Evolutionary conservation across 257 asterid genomes (phyloP), one percentile per base, ranked within the genome.

Genomic region (Coffea canephora): DNA sequence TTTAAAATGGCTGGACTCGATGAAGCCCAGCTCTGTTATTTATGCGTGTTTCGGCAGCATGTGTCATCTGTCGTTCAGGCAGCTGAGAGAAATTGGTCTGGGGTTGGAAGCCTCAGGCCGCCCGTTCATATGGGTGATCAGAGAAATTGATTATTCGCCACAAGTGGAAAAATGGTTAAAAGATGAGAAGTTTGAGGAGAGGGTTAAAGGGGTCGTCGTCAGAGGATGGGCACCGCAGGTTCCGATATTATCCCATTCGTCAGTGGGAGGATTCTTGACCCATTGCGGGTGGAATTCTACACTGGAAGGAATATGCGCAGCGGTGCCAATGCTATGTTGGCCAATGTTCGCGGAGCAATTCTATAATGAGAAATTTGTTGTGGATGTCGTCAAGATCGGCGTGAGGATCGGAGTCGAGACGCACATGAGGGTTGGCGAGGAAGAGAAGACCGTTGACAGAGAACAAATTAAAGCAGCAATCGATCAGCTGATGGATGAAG

Each of bases 261-360:
- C 90, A 2, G 45, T 85, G 0, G 88, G 87, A 5, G 90, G 86
- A 23, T 81, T 89, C 67, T 80, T 87, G 62, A 86, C 90, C 11
- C 91, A 87, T 31, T 86, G 91, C 21, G 91, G 93, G 1, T 89
- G 93, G 89, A 89, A 89, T 14, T 89, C 93, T 41, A 84, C 87
- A 0, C 61, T 88, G 1, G 91, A 88, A 80, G 90, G 89, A 43
- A 65, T 82, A 6, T 71, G 85, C 5, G 65, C 82, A 0, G 87
- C 86, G 3, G 82, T 83, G 39, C 90, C 92, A 0, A 69, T 87
- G 89, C 82, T 77, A 16, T 84, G 88, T 16, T 86, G 87, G 88
- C 91, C 91, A 0, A 57, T 80, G 78, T 88, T 88, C 9, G 81
- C 87, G 0, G 89, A 88, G 48, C 91, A 88, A 36, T 85, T 87